Base-by-base conservation (phyloP, 495 filamentous ascomycete genomes). In the Letharia columbiana region DNA sequence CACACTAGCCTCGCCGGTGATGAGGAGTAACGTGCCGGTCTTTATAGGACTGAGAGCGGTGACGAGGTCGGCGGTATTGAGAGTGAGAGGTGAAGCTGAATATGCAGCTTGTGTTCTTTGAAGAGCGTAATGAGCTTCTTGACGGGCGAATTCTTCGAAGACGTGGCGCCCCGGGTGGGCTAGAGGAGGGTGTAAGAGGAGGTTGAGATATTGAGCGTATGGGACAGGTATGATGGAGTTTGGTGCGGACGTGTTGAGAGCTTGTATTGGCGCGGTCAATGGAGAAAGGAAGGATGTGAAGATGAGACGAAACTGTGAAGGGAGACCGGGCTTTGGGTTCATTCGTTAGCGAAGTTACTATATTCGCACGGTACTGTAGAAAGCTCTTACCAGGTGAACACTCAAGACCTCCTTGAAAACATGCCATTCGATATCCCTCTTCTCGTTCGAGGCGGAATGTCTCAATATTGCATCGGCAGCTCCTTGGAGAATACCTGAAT, bases 51-150 rank as follows among this genome's bases (percentile, higher is more conserved):
- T n/a, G 5, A 57, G 54, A 57, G 54, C 54, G 54, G 54, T 13
- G 54, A 37, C 10, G 2, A 57, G 54, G 17, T 37, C 33, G 15
- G 33, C 20, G 15, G 33, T 57, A 4, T 57, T 57, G 33, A 57
- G 54, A 20, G 54, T 37, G 54, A 17, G 33, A 20, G 54, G 54
- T 57, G 54, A 35, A 57, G 54, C 54, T 9, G 54, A 37, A 23
- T 57, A 57, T 57, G 17, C 15, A 5, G 6, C 1, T 37, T 57
- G 54, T 10, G 54, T 37, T 33, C 15, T 57, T 57, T 57, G 54
- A n/a, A 57, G 54, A 37, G 54, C 54, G 54, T 57, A n/a, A 37
- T 57, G 31, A 37, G 54, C 54, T 39, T 57, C 17, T 37, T 57
- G 31, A 3, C 54, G 54, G 33, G 54, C 54, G 8, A 57, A 57